These are phyloP conservation scores for Lunularia cruciata DNA, from an alignment of 225 moss, liverwort and hornwort species.

Conservation along the genomic window DNA sequence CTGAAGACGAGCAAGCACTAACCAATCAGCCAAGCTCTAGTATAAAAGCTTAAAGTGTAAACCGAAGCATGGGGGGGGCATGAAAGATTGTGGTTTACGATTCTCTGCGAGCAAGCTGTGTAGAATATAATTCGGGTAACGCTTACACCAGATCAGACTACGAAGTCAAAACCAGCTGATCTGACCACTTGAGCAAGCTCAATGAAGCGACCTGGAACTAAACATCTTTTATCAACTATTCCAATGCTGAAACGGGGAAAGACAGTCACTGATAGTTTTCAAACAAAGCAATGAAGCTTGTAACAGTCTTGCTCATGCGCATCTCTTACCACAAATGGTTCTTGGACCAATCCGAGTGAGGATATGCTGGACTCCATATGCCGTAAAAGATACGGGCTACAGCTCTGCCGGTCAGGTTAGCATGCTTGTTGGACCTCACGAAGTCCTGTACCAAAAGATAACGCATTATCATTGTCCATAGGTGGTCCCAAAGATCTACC, in stretches of 20 bases:
- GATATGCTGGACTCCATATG: slow-evolving; percentile 85
- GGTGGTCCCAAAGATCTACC: no score
- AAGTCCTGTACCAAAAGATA: slow-evolving; percentile 59
- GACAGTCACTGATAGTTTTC: not conserved
- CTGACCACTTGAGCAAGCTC: no score
- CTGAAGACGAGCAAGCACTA: slow-evolving; percentile 36
- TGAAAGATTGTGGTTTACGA: no score
- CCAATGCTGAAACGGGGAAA: not conserved
- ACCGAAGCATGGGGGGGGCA: no score
- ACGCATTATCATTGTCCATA: not conserved
- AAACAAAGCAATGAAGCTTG: not conserved
- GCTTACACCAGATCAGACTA: no score
- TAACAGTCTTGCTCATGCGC: no score
- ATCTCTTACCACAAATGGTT: slow-evolving; percentile 74
- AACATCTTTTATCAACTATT: no score
- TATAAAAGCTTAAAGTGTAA: not conserved
- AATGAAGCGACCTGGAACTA: no score
- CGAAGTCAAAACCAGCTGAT: no score
- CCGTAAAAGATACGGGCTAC: slow-evolving; percentile 87
- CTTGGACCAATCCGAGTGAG: slow-evolving; percentile 71
- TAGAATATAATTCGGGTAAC: no score
- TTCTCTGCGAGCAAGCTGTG: no score
- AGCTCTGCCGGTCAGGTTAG: slow-evolving; percentile 68
- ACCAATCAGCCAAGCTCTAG: not conserved
- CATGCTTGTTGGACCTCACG: slow-evolving; percentile 55